phyloP scores from a whole-genome alignment of 2,329 filamentous ascomycete genomes.

The Ophiostoma ulmi region DNA sequence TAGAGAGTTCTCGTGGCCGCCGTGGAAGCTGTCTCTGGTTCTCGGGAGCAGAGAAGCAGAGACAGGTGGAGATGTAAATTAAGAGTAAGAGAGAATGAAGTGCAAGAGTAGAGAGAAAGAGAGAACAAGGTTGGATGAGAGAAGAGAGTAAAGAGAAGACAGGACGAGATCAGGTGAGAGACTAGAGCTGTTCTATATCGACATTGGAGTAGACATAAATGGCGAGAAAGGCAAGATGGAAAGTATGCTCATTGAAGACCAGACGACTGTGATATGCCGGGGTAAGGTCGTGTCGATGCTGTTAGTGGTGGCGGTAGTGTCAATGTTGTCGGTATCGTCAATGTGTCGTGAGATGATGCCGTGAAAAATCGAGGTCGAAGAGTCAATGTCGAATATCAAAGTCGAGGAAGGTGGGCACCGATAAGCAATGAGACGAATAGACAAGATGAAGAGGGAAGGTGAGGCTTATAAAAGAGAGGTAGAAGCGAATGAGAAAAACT shows the following conservation, averaged over 20 bases:
- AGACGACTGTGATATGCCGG: constrained; percentile 1
- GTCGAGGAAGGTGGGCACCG: constrained; percentile 13
- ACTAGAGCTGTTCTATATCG: constrained; percentile 19
- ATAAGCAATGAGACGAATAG: not conserved
- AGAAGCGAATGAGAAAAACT: constrained; percentile 5
- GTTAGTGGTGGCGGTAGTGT: not conserved
- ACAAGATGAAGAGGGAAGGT: not conserved
- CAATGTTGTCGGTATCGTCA: not conserved
- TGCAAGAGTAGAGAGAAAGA: not conserved
- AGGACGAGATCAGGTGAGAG: constrained; percentile 16
- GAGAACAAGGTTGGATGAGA: not conserved
- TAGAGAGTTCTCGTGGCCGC: not conserved
- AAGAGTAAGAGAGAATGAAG: not conserved
- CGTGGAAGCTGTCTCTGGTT: constrained; percentile 9
- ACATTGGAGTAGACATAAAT: constrained; percentile 10
- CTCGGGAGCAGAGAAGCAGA: not conserved
- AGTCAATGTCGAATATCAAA: not conserved
- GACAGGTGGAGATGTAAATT: not conserved
- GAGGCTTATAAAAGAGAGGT: constrained; percentile 9
- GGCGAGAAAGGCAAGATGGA: constrained; percentile 7
- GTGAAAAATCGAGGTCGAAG: not conserved
- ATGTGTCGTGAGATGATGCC: not conserved
- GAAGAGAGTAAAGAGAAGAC: not conserved
- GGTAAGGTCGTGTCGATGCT: not conserved
- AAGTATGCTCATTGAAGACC: constrained; percentile 10